phyloP scores from a whole-genome alignment of 768 basidiomycete genomes.

The Pilatotrama ljubarskyi region DNA sequence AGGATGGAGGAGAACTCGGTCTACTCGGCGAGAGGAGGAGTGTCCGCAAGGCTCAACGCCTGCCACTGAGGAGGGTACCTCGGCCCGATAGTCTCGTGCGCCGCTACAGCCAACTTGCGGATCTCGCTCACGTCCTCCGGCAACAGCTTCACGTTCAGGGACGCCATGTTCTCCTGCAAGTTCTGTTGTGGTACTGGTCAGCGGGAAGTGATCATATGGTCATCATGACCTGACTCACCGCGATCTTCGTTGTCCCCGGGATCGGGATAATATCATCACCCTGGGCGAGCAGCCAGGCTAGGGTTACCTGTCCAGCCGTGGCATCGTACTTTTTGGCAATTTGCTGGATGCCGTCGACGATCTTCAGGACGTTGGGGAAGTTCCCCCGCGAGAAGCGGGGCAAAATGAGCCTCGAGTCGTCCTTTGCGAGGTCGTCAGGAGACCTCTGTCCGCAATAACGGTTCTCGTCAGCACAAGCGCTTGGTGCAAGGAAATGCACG shows the following conservation, averaged over 20 bases:
- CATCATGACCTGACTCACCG: neutral
- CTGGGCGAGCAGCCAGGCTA: slow-evolving; percentile 36
- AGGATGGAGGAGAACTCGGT: too few relatives aligned
- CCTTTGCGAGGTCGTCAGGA: slow-evolving; percentile 31
- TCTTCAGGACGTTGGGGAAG: slow-evolving; percentile 45
- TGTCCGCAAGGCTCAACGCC: slow-evolving; percentile 19
- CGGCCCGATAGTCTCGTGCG: slow-evolving; percentile 3
- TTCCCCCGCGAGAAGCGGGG: slow-evolving; percentile 38
- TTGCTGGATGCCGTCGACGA: slow-evolving; percentile 32
- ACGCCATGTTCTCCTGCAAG: slow-evolving; percentile 36
- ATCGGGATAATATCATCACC: slow-evolving; percentile 23
- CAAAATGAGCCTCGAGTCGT: slow-evolving; percentile 29
- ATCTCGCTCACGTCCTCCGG: slow-evolving; percentile 33
- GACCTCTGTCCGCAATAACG: slow-evolving; percentile 21
- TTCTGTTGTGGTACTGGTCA: slow-evolving; percentile 22
- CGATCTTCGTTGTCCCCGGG: slow-evolving; percentile 8
- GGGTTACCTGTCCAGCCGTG: slow-evolving; percentile 36
- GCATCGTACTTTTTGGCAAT: slow-evolving; percentile 36
- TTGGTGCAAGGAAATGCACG: slow-evolving; percentile 6
- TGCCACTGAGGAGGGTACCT: slow-evolving; percentile 12
- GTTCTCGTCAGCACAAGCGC: slow-evolving; percentile 6
- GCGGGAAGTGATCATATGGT: too few relatives aligned
- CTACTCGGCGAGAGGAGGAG: too few relatives aligned
- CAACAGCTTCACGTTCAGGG: slow-evolving; percentile 30
- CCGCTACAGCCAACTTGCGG: slow-evolving; percentile 31